phyloP scores from a whole-genome alignment of 176 grass and related monocot species.

The Luzula sylvatica region DNA sequence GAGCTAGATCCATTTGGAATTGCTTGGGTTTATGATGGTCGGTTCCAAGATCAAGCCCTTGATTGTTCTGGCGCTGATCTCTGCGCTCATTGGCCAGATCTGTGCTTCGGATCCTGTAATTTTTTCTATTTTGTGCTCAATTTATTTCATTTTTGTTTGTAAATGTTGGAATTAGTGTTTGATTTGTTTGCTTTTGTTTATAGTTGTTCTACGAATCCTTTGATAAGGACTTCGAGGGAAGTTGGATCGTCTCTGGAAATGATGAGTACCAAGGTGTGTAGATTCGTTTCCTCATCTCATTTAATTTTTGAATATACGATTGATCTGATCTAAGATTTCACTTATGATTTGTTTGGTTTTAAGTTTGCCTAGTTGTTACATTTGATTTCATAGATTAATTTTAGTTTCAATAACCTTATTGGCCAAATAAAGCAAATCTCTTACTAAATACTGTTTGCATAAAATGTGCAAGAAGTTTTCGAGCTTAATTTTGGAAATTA shows the following conservation, averaged over 20 bases:
- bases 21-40: conserved; percentile 27
- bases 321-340: not conserved
- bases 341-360: no score
- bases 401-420: no score
- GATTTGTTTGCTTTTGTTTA: conserved; percentile 5
- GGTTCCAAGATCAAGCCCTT: conserved; percentile 1
- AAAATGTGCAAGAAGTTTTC: no score
- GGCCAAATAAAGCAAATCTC: no score
- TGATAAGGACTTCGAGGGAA: conserved; percentile 66
- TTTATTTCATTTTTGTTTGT: not conserved
- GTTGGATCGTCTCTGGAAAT: conserved; percentile 64
- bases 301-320: not conserved
- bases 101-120: conserved; percentile 73
- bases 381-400: no score
- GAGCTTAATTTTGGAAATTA: no score
- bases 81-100: conserved; percentile 54
- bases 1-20: not conserved
- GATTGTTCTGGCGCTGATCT: conserved; percentile 42
- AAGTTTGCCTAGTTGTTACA: no score
- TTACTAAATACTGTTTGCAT: no score
- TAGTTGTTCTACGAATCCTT: conserved; percentile 89
- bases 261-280: conserved; percentile 71
- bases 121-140: not conserved
- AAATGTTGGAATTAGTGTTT: not conserved
- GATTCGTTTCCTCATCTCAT: not conserved